A percentile compares a stretch with the other conserved stretches of the same genome.
These are phyloP conservation scores for Saccharomyces hybrid DNA, from an alignment of 1,139 yeast genomes.

Conservation along the genomic window DNA sequence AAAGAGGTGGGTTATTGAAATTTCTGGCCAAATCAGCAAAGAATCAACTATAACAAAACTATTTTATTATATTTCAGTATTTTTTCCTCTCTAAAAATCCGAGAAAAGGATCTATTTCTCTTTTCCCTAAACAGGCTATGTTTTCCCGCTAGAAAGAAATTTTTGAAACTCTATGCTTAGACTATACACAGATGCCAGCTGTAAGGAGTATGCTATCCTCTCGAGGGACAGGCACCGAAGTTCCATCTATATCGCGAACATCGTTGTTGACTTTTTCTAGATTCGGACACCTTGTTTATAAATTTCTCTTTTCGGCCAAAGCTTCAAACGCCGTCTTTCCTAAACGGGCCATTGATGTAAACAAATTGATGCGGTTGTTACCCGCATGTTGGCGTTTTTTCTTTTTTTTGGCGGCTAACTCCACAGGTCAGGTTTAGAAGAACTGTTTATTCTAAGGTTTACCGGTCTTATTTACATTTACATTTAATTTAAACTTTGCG, in stretches of 20 bases:
- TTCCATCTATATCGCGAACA: background rate
- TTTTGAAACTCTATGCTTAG: constrained; percentile 1
- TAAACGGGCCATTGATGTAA: background rate
- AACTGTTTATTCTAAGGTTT: background rate
- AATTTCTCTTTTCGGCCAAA: background rate
- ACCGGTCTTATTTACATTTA: background rate
- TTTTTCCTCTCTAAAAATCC: constrained; percentile 1
- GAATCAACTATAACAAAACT: background rate
- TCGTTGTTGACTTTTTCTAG: background rate
- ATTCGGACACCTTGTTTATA: background rate
- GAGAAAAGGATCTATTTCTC: constrained; percentile 9
- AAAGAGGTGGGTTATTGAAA: background rate
- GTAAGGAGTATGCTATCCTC: background rate
- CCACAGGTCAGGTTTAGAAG: background rate
- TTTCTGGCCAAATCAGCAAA: background rate
- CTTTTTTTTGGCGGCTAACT: background rate
- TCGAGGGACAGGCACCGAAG: background rate
- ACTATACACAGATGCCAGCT: background rate
- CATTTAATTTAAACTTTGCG: background rate
- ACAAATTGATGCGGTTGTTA: background rate
- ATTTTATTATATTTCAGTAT: background rate
- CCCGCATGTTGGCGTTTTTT: background rate
- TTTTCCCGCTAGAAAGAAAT: background rate
- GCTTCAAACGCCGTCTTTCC: background rate
- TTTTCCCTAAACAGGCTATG: constrained; percentile 11